Base-by-base conservation (phyloP, 2,329 filamentous ascomycete species). In the Phialophora tarda region DNA sequence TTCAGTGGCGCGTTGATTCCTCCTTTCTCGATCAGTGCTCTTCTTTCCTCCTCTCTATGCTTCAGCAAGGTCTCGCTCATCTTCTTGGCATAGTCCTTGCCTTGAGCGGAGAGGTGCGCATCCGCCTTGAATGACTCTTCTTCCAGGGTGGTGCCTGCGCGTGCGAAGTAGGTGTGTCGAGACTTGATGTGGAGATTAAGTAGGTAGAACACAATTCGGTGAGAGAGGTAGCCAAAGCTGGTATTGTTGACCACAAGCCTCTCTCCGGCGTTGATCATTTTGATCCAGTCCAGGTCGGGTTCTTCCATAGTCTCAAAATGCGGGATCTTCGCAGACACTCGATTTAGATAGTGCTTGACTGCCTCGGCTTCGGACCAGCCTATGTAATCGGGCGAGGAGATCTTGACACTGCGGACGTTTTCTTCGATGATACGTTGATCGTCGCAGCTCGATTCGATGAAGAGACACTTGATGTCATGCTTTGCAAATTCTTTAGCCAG, bases 241-340 rank as follows among this genome's bases (percentile, higher is more conserved):
- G 95, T 91, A 72, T 98, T 97, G 81, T 99, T 99, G 79, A 98
- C 94, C 73, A 94, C 90, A 75, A 99, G 90, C 72, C 92, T 89
- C 75, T 94, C 88, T 53, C 95, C 95, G 7, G 95, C 95, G 73
- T 99, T 99, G 77, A 98, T 96, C 94, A 99, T 97, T 82, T 97
- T 97, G 81, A 99, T 94, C 80, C 94, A 99, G 77, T 98, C 97
- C 69, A 99, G 85, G 71, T 98, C 93, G 32, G 86, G 85, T 78
- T 99, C 95, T 74, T 93, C 86, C 93, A 99, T 98, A 0, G 92
- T 96, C 80, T 99, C 93, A 73, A 97, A 99, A 66, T 94, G 89
- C 23, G 95, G 95, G 66, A 99, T 99, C 72, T 95, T 92, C 73
- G 91, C 89, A 69, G 92, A 89, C 75, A 99, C 98, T 59, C 95